Evolutionary conservation across 805 yeast genomes (phyloP), one percentile per base, ranked within the genome.

Genomic region (Ogataea pignaliae): DNA sequence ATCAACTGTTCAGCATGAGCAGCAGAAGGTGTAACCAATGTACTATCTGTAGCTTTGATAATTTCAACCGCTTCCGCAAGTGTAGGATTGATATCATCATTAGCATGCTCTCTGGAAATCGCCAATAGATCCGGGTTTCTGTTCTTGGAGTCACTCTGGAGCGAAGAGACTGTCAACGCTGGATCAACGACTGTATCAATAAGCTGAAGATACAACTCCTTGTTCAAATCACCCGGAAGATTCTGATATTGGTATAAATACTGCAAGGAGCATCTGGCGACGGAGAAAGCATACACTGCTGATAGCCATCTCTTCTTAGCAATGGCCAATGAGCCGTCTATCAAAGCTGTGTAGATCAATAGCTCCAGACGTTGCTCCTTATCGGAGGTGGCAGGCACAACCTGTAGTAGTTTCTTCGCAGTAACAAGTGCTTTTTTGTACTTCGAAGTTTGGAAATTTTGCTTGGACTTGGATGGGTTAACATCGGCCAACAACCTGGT

Each of bases 131-230:
- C 86, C 10, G 69, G 64, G 30, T 74, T 55, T 30, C 66, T 59
- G 34, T 46, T 39, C 15, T 51, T 45, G 40, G 53, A 44, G 36
- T 57, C 48, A 45, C 64, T 56, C 59, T 81, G 60, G 14, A 53
- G 41, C 4, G 54, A 46, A 6, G 63, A 50, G n/a, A 64, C 45
- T 34, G 53, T 73, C 52, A 87, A 72, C 3, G 85, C 72, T 12
- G 90, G 88, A 55, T 85, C 93, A 16, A 88, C 75, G 12, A 71
- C 50, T 9, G 77, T 69, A 39, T 79, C 81, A 30, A 81, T 61
- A 37, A 83, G 61, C 48, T 83, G 90, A 39, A 68, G 64, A 51
- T 78, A 73, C 18, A 80, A 61, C 29, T 71, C 70, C 36, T 64
- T 69, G 18, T 59, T 44, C 10, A 43, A 40, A 13, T 53, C 42